These are phyloP conservation scores for Termitomyces sp. DNA, from an alignment of 768 basidiomycete species.

Conservation along the genomic window DNA sequence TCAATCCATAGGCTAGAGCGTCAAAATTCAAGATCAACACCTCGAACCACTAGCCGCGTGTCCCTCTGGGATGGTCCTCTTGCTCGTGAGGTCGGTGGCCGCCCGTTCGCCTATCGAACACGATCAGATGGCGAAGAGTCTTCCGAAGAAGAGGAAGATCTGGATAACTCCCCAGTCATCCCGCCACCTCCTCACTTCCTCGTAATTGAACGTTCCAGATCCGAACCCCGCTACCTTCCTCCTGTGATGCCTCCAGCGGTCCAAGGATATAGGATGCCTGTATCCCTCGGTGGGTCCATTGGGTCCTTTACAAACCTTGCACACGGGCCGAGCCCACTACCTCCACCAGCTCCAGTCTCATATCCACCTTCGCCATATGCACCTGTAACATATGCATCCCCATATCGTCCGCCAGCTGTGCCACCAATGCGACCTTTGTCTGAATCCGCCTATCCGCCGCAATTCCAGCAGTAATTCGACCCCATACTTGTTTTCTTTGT, in stretches of 20 bases:
- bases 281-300: slow-evolving; percentile 9
- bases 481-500: background rate
- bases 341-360: background rate
- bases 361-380: slow-evolving; percentile 16
- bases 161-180: slow-evolving; percentile 31
- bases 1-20: slow-evolving; percentile 27
- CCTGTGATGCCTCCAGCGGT: slow-evolving; percentile 5
- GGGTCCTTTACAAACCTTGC: slow-evolving; percentile 11
- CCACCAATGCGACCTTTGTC: slow-evolving; percentile 11
- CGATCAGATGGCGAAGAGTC: slow-evolving; percentile 24
- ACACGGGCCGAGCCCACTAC: slow-evolving; percentile 6
- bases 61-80: slow-evolving; percentile 42
- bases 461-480: slow-evolving; percentile 6
- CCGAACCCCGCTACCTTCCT: slow-evolving; percentile 10
- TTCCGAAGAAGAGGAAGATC: slow-evolving; percentile 23
- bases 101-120: slow-evolving; percentile 13
- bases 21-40: slow-evolving; percentile 26
- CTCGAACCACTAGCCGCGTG: slow-evolving; percentile 24
- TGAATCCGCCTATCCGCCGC: slow-evolving; percentile 3
- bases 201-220: slow-evolving; percentile 9
- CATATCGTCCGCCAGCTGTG: slow-evolving; percentile 15
- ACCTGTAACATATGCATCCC: slow-evolving; percentile 10
- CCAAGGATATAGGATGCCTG: slow-evolving; percentile 6
- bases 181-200: slow-evolving; percentile 24
- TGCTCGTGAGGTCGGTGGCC: slow-evolving; percentile 26